Conservation (phyloP, 805 yeast genomes). For the Pichia deserticola region DNA sequence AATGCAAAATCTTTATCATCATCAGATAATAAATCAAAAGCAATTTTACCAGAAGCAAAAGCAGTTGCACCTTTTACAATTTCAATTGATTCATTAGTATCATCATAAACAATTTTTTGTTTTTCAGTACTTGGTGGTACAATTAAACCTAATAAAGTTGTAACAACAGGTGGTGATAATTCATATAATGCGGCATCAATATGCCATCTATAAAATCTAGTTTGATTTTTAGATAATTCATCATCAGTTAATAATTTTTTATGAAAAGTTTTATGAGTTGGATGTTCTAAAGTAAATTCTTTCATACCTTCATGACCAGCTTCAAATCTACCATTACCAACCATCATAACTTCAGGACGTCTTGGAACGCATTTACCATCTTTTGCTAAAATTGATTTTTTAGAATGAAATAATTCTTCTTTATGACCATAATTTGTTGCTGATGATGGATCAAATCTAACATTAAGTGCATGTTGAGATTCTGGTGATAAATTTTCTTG, state of each 20-base stretch:
- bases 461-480: constrained; percentile 70
- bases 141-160: constrained; percentile 75
- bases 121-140: constrained; percentile 65
- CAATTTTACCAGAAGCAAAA: constrained; percentile 77
- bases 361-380: constrained; percentile 75
- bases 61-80: constrained; percentile 85
- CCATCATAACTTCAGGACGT: constrained; percentile 86
- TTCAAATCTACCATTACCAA: constrained; percentile 72
- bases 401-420: constrained; percentile 57
- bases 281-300: constrained; percentile 62
- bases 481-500: constrained; percentile 63
- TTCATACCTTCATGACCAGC: constrained; percentile 36
- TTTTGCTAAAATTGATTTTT: constrained; percentile 61
- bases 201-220: constrained; percentile 91
- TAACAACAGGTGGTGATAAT: constrained; percentile 77
- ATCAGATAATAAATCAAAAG: constrained; percentile 56
- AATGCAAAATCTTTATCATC: constrained; percentile 72
- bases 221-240: constrained; percentile 54
- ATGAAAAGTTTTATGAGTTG: constrained; percentile 79
- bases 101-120: constrained; percentile 61
- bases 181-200: constrained; percentile 86
- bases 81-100: constrained; percentile 54
- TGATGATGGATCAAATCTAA: constrained; percentile 70
- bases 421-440: constrained; percentile 77
- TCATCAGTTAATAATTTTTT: constrained; percentile 55